Percentiles rank a stretch among this genome's conserved stretches.
These are phyloP conservation scores for Pythium pyrilobum DNA, from an alignment of 352 stramenopile species.

Conservation along the genomic window DNA sequence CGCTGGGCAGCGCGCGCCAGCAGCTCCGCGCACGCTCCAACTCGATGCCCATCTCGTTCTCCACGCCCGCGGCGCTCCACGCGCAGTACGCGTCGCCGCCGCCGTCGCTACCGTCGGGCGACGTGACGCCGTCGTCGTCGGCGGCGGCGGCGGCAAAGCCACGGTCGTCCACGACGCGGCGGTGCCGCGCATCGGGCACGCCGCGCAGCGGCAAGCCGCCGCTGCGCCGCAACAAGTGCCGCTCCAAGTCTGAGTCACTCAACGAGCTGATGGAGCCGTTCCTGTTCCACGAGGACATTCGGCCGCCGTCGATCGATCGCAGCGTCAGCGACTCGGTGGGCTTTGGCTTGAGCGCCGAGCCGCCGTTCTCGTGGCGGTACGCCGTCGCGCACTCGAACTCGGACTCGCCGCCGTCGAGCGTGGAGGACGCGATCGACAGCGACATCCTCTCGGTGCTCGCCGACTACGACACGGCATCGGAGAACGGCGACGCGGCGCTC, in stretches of 20 bases:
- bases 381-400: slow-evolving; percentile 16
- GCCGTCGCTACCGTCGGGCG: not conserved
- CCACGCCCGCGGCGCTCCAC: not conserved
- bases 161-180: slow-evolving; percentile 16
- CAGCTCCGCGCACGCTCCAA: slow-evolving; percentile 63
- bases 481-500: slow-evolving; percentile 24
- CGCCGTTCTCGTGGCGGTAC: slow-evolving; percentile 19
- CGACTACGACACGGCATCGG: slow-evolving; percentile 33
- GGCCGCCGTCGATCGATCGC: slow-evolving; percentile 20
- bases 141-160: not conserved
- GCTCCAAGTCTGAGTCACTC: slow-evolving; percentile 64
- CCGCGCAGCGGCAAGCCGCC: slow-evolving; percentile 26
- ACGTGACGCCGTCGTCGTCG: slow-evolving; percentile 1
- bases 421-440: slow-evolving; percentile 66
- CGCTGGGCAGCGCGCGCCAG: slow-evolving; percentile 8
- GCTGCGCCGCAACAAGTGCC: slow-evolving; percentile 32
- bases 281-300: slow-evolving; percentile 20
- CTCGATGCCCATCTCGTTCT: slow-evolving; percentile 60
- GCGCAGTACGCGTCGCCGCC: not conserved
- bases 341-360: slow-evolving; percentile 5
- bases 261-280: slow-evolving; percentile 25
- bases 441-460: slow-evolving; percentile 71
- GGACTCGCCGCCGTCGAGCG: slow-evolving; percentile 33
- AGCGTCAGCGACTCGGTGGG: slow-evolving; percentile 32
- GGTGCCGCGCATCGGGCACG: slow-evolving; percentile 27